Percentiles rank a stretch among this genome's conserved stretches.
Conservation (phyloP, 345 rosid species). For the Citrus sp. region DNA sequence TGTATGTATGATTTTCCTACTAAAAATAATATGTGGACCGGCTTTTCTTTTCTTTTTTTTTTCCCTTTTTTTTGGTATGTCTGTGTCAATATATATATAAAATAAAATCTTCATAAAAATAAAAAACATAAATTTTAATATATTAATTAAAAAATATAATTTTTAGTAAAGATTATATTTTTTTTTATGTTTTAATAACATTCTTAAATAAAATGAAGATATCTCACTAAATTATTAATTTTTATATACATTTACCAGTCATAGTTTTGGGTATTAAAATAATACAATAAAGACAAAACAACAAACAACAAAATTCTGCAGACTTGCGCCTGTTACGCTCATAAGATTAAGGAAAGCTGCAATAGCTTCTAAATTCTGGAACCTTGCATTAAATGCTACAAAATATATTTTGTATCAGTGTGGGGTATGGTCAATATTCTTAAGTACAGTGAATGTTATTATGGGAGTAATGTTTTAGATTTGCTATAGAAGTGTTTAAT, state of each 20-base stretch:
- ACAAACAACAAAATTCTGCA: not conserved
- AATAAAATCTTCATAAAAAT: no score
- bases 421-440: not conserved
- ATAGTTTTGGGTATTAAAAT: not conserved
- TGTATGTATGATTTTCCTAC: not conserved
- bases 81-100: no score
- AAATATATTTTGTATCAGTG: not conserved
- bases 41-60: not conserved
- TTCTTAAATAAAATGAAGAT: no score
- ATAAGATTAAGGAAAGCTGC: not conserved
- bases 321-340: not conserved
- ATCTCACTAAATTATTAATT: no score
- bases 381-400: not conserved
- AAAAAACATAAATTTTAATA: no score
- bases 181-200: no score
- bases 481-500: not conserved
- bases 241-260: no score
- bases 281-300: slow-evolving; percentile 6
- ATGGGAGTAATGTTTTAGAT: not conserved
- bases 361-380: not conserved
- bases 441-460: not conserved
- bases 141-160: no score
- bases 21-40: not conserved
- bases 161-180: no score
- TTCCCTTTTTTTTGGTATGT: not conserved